Conservation (phyloP, 768 basidiomycete species). For the Tephrocybe sp. region DNA sequence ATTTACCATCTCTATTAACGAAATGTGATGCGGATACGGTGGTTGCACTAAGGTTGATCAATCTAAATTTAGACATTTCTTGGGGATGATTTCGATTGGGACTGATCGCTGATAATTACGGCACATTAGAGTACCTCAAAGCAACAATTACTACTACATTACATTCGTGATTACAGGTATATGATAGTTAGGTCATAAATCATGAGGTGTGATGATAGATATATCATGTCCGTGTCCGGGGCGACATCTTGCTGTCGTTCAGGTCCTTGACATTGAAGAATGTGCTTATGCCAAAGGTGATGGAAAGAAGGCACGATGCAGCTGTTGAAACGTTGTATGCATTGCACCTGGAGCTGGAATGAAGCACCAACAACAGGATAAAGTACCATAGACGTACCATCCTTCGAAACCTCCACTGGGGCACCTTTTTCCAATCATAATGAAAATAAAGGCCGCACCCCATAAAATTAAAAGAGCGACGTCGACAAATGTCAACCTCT, state of each 20-base stretch:
- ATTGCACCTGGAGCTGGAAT: conserved; percentile 52
- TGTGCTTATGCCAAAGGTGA: conserved; percentile 53
- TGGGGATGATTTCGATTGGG: too few relatives aligned
- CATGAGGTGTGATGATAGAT: background rate
- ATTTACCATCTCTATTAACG: background rate
- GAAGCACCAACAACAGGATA: background rate
- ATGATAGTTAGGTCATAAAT: conserved; percentile 4
- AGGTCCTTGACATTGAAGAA: conserved; percentile 73
- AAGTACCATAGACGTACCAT: conserved; percentile 44
- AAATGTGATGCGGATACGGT: background rate
- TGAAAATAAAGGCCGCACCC: conserved; percentile 59
- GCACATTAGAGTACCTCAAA: too few relatives aligned
- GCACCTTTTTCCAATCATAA: conserved; percentile 62
- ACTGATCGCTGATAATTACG: too few relatives aligned
- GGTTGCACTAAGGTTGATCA: too few relatives aligned
- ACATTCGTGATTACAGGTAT: too few relatives aligned
- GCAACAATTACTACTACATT: too few relatives aligned
- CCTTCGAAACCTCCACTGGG: conserved; percentile 61
- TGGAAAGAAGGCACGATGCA: conserved; percentile 54
- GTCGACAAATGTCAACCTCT: conserved; percentile 54
- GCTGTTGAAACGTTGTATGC: conserved; percentile 70
- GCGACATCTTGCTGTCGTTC: conserved; percentile 57
- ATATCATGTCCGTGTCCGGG: conserved; percentile 46
- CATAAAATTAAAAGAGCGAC: conserved; percentile 47
- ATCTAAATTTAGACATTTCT: conserved; percentile 8